phyloP scores from a whole-genome alignment of 2,329 filamentous ascomycete species.

The Alternaria sp. region DNA sequence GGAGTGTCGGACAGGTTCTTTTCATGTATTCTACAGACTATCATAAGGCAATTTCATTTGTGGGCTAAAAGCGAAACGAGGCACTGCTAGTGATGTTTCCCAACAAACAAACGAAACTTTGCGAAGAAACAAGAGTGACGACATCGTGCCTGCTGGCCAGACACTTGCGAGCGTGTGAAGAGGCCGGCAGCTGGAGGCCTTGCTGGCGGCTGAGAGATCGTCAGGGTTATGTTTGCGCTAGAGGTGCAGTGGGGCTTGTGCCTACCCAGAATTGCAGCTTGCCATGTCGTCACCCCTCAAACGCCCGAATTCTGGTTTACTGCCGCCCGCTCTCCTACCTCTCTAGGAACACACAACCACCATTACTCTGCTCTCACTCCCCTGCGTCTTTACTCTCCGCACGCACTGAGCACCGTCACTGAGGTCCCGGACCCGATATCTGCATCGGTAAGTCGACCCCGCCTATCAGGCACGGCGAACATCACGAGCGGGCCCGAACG shows the following conservation, averaged over 20 bases:
- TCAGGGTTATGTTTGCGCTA: slow-evolving; percentile 30
- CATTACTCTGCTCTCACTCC: slow-evolving; percentile 8
- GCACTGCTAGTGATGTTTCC: slow-evolving; percentile 1
- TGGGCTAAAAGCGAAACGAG: slow-evolving; percentile 15
- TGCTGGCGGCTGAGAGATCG: slow-evolving; percentile 34
- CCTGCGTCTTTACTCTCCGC: slow-evolving; percentile 1
- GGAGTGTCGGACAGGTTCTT: slow-evolving; percentile 42
- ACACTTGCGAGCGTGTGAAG: slow-evolving; percentile 11
- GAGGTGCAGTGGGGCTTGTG: slow-evolving; percentile 27
- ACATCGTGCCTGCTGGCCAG: slow-evolving; percentile 6
- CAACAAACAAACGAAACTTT: background rate
- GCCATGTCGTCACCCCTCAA: slow-evolving; percentile 47
- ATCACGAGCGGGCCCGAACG: slow-evolving; percentile 41
- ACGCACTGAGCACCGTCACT: background rate
- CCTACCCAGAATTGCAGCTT: slow-evolving; percentile 24
- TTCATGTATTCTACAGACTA: slow-evolving; percentile 52
- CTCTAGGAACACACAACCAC: slow-evolving; percentile 3
- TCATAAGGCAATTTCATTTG: slow-evolving; percentile 52
- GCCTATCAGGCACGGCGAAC: slow-evolving; percentile 29
- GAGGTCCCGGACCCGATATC: slow-evolving; percentile 17
- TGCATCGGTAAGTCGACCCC: slow-evolving; percentile 37
- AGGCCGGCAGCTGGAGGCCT: slow-evolving; percentile 15
- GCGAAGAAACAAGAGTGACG: slow-evolving; percentile 8
- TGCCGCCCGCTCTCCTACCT: slow-evolving; percentile 30
- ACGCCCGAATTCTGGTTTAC: slow-evolving; percentile 40